A percentile compares a stretch with the other conserved stretches of the same genome.
These are phyloP conservation scores for Microascus cirrosus DNA, from an alignment of 2,329 filamentous ascomycete species.

Conservation along the genomic window DNA sequence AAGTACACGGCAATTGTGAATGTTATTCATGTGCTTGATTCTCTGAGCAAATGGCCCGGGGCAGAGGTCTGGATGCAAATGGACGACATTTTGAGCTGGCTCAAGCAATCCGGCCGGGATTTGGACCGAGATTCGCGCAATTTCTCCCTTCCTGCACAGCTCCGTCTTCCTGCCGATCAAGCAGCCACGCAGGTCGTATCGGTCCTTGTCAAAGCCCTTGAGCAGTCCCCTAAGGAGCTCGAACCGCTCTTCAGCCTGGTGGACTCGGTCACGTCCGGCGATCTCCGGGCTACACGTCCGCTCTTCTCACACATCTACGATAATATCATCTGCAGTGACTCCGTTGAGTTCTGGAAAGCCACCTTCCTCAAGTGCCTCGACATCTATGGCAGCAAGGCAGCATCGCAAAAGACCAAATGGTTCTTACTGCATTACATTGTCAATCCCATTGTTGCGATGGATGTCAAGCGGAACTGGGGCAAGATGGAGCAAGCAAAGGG, in stretches of 20 bases:
- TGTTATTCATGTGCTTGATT: slow-evolving; percentile 73
- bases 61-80: slow-evolving; percentile 63
- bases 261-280: slow-evolving; percentile 71
- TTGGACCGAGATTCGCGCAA: slow-evolving; percentile 63
- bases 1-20: slow-evolving; percentile 66
- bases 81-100: slow-evolving; percentile 47
- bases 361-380: slow-evolving; percentile 81
- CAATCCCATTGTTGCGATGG: slow-evolving; percentile 94
- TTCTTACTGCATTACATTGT: slow-evolving; percentile 87
- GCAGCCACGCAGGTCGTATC: slow-evolving; percentile 78
- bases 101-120: slow-evolving; percentile 61
- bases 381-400: slow-evolving; percentile 66
- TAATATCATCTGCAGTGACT: slow-evolving; percentile 72
- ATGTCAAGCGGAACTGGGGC: slow-evolving; percentile 77
- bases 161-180: slow-evolving; percentile 81
- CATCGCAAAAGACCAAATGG: slow-evolving; percentile 81
- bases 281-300: slow-evolving; percentile 65
- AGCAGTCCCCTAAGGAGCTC: slow-evolving; percentile 61
- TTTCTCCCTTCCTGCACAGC: slow-evolving; percentile 56
- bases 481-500: slow-evolving; percentile 41
- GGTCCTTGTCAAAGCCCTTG: slow-evolving; percentile 72
- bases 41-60: slow-evolving; percentile 57
- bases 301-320: slow-evolving; percentile 77
- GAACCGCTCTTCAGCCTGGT: slow-evolving; percentile 79
- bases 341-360: slow-evolving; percentile 74